A percentile compares a stretch with the other conserved stretches of the same genome.
These are phyloP conservation scores for Alnus glutinosa DNA, from an alignment of 306 rosid species.

Conservation along the genomic window DNA sequence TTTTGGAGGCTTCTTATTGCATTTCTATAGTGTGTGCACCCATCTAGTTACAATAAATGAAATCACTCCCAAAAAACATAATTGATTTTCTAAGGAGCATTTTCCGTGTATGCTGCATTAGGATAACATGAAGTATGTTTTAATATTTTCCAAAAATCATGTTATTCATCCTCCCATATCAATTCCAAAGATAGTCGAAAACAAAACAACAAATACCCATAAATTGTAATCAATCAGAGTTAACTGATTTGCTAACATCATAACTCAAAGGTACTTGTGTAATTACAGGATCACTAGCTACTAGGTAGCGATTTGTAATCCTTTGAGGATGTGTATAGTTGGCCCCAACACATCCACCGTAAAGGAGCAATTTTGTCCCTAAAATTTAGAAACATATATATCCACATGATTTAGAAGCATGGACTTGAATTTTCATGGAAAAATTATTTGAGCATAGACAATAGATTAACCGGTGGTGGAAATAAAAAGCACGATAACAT, in stretches of 20 bases:
- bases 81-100: background rate
- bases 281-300: background rate
- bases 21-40: background rate
- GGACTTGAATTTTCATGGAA: background rate
- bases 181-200: background rate
- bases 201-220: background rate
- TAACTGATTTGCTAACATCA: background rate
- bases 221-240: background rate
- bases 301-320: background rate
- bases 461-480: background rate
- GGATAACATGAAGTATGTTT: background rate
- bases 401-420: background rate
- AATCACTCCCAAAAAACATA: background rate
- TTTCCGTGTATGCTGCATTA: background rate
- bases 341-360: background rate
- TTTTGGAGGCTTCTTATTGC: background rate
- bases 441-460: background rate
- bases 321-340: background rate
- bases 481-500: constrained; percentile 8
- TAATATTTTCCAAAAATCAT: background rate
- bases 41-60: background rate
- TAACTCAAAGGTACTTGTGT: background rate
- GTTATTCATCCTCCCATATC: background rate
- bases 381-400: background rate
- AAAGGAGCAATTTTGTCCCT: background rate